Conservation (phyloP, 164 flowering plant species). For the Umbilicus rupestris region DNA sequence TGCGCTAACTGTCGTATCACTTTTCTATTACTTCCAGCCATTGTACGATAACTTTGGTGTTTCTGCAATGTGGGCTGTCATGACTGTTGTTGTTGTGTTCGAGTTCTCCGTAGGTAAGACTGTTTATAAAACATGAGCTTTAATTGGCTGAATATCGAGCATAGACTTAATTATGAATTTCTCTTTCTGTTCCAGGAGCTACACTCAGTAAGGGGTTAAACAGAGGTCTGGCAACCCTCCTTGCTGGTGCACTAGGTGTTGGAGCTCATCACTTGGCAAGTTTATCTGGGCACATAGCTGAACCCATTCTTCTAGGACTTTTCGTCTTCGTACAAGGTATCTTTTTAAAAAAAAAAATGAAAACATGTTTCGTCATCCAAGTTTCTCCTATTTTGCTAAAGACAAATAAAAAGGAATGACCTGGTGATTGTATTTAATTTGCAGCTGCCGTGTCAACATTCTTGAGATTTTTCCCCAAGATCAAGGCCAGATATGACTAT, state of each 20-base stretch:
- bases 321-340: slow-evolving; percentile 17
- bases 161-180: background rate
- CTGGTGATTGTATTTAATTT: background rate
- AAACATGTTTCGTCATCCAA: background rate
- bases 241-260: slow-evolving; percentile 16
- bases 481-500: slow-evolving; percentile 42
- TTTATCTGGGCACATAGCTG: slow-evolving; percentile 11
- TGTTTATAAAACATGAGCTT: background rate
- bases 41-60: slow-evolving; percentile 10
- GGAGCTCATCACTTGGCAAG: slow-evolving; percentile 19
- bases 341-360: background rate
- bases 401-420: background rate
- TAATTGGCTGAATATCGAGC: background rate
- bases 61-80: slow-evolving; percentile 14
- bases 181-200: slow-evolving; percentile 11
- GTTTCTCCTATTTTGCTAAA: background rate
- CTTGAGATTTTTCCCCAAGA: slow-evolving; percentile 26
- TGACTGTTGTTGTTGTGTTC: slow-evolving; percentile 15
- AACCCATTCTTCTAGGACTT: slow-evolving; percentile 17
- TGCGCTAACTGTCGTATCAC: slow-evolving; percentile 8
- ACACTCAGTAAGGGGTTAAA: slow-evolving; percentile 17
- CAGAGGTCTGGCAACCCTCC: slow-evolving; percentile 17
- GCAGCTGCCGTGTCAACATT: slow-evolving; percentile 34
- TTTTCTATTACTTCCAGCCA: slow-evolving; percentile 10
- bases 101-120: slow-evolving; percentile 13